A percentile compares a stretch with the other conserved stretches of the same genome.
Evolutionary conservation across 192 early-diverging fungal genomes (phyloP).

Genomic region (Umbelopsis vinacea): DNA sequence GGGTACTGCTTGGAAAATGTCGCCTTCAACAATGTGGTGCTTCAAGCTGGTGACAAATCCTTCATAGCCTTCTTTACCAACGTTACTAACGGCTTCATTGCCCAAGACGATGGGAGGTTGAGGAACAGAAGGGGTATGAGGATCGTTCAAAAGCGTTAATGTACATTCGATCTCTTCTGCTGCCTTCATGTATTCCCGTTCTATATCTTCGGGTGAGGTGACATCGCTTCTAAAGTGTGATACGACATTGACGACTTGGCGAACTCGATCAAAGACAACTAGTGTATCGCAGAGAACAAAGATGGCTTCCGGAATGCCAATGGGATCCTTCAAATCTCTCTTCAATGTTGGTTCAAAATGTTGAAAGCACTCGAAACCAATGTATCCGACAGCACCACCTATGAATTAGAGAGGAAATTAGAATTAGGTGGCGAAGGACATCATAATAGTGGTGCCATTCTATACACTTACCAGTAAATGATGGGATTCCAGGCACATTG

Average conservation of each 20-base stretch:
- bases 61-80: constrained; percentile 90
- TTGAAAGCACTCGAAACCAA: constrained; percentile 95
- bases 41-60: constrained; percentile 87
- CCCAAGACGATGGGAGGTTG: constrained; percentile 75
- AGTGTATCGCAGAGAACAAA: constrained; percentile 96
- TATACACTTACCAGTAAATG: constrained; percentile 70
- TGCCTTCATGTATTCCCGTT: constrained; percentile 72
- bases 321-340: constrained; percentile 77
- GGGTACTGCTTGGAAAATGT: constrained; percentile 98
- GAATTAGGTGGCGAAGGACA: neutral
- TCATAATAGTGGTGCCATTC: too few species aligned
- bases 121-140: constrained; percentile 75
- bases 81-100: constrained; percentile 80
- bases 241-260: constrained; percentile 90
- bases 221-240: constrained; percentile 80
- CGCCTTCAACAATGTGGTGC: constrained; percentile 91
- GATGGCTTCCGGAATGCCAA: constrained; percentile 91
- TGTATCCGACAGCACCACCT: constrained; percentile 97
- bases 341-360: constrained; percentile 97
- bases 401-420: constrained; percentile 13
- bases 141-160: constrained; percentile 70
- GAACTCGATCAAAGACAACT: constrained; percentile 94
- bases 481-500: constrained; percentile 79
- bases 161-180: constrained; percentile 68
- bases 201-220: constrained; percentile 57